Base-by-base conservation (phyloP, 2,329 filamentous ascomycete genomes). In the Alternaria longipes region DNA sequence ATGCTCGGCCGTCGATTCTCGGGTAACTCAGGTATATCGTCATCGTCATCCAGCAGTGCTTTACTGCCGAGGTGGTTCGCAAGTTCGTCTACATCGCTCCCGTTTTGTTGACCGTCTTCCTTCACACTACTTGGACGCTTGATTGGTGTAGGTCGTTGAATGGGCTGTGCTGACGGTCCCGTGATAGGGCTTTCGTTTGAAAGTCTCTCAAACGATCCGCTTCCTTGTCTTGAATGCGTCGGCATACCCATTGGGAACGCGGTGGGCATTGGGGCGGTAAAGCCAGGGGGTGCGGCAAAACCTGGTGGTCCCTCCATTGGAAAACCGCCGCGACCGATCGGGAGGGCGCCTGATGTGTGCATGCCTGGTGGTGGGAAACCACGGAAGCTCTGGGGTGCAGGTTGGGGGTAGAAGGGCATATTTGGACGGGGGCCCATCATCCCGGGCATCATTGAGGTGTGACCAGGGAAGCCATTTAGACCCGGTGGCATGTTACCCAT, bases 41-140 rank as follows among this genome's bases (percentile, higher is more conserved):
- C 75, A 8, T 71, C 75, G 63, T 90, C 88, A 64, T 89, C 88
- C 42, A 98, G 83, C 12, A 99, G 83, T 12, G 94, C 95, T 70
- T 93, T 94, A 78, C 94, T 98, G 12, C 95, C 95, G 26, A 99
- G 84, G 70, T 95, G 93, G 62, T 90, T 87, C 64, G 89, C 90
- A 56, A 91, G 81, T 50, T 92, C 87, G 56, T 94, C 92, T 20
- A 93, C 82, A 57, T 90, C 89, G 26, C 84, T 83, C 3, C 62
- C 71, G 4, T 14, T 24, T 24, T 55, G 72, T 47, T 65, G 74
- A 42, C 75, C 76, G 60, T 76, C 74, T 20, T 82, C 80, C 63
- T 84, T 84, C 9, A 85, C 87, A 76, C 93, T 97, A 16, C 90
- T 89, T 0, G 95, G 94, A 34, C 93, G 87, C 64, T 94, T 92